These are phyloP conservation scores for Escallonia herrerae DNA, from an alignment of 129 eudicot species.

Conservation along the genomic window DNA sequence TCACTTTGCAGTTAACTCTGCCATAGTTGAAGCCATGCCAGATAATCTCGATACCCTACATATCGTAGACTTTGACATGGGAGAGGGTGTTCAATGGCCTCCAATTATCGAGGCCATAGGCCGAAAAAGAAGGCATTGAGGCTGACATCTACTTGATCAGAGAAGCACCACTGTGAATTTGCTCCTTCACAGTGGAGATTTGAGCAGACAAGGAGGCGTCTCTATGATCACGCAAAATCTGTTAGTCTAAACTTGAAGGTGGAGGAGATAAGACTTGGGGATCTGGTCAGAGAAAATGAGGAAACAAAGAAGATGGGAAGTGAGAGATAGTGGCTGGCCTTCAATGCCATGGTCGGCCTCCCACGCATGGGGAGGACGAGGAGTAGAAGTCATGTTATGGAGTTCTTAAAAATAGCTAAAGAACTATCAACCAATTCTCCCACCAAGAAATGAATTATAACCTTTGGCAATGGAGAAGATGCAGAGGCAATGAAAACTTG, in stretches of 20 bases:
- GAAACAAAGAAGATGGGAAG: constrained; percentile 5
- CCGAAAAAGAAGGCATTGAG: constrained; percentile 15
- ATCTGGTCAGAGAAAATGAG: constrained; percentile 2
- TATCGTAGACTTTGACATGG: constrained; percentile 52
- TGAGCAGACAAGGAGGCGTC: constrained; percentile 36
- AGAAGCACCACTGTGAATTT: constrained; percentile 4
- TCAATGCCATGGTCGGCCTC: constrained; percentile 47
- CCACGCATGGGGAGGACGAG: constrained; percentile 56
- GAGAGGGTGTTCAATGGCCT: constrained; percentile 63
- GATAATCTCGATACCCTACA: constrained; percentile 22
- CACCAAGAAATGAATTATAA: constrained; percentile 34
- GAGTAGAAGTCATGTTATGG: constrained; percentile 15
- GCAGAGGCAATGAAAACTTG: constrained; percentile 9
- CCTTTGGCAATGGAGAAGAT: constrained; percentile 53
- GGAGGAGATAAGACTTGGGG: constrained; percentile 29
- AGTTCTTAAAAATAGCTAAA: constrained; percentile 40
- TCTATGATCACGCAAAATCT: constrained; percentile 26
- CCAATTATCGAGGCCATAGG: constrained; percentile 43
- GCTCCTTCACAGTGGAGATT: constrained; percentile 13
- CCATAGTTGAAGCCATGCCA: constrained; percentile 50
- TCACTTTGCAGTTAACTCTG: constrained; percentile 53
- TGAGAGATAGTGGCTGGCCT: constrained; percentile 40
- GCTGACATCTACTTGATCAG: constrained; percentile 33
- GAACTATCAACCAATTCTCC: constrained; percentile 3
- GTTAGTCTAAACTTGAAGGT: constrained; percentile 29